phyloP scores from a whole-genome alignment of 208 protist genomes.

The Polymyxa betae region DNA sequence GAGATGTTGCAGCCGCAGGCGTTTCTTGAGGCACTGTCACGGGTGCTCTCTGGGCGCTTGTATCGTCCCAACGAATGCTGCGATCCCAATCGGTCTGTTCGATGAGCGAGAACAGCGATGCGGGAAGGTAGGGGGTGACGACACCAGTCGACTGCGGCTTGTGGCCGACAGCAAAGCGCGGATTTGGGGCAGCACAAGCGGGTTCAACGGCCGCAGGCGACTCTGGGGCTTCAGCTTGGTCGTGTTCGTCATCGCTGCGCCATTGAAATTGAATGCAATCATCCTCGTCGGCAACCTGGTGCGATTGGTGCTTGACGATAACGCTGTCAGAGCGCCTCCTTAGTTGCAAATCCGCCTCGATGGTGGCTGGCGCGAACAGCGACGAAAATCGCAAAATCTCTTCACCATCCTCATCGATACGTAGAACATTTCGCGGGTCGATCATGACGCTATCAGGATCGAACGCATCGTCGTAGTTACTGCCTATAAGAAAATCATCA shows the following conservation, averaged over 20 bases:
- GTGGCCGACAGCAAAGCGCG: background rate
- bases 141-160: background rate
- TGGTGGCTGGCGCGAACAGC: conserved; percentile 28
- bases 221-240: background rate
- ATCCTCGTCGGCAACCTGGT: background rate
- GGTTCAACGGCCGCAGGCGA: background rate
- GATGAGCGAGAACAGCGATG: background rate
- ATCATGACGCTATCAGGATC: background rate
- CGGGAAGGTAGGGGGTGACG: background rate
- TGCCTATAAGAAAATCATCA: too few relatives aligned
- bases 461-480: background rate
- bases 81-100: background rate
- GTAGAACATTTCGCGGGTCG: background rate
- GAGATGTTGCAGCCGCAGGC: background rate
- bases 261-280: background rate
- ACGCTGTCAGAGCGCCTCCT: background rate
- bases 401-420: background rate
- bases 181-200: background rate
- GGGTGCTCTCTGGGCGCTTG: background rate
- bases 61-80: background rate
- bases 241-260: background rate
- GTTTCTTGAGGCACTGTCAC: background rate
- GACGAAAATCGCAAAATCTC: conserved; percentile 12
- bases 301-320: background rate
- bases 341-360: background rate